Evolutionary conservation across 257 asterid genomes (phyloP).

Genomic region (Nicotiana benthamiana): DNA sequence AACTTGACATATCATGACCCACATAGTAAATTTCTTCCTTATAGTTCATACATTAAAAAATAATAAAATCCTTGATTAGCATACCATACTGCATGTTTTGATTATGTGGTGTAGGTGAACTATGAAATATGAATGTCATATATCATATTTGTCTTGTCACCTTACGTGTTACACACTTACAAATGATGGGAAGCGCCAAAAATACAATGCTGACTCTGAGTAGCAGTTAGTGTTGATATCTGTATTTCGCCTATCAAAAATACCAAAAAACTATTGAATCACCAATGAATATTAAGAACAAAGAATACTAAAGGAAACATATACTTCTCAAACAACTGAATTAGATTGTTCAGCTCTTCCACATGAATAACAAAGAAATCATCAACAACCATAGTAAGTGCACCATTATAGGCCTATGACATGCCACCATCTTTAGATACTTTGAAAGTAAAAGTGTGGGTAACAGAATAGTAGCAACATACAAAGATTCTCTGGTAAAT

Average conservation of each 20-base stretch:
- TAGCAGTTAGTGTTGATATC: conserved; percentile 30
- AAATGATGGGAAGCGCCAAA: conserved; percentile 51
- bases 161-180: conserved; percentile 35
- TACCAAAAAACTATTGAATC: not conserved
- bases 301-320: not conserved
- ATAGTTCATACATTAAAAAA: too few relatives aligned
- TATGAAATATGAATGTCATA: too few relatives aligned
- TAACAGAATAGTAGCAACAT: too few relatives aligned
- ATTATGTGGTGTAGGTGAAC: too few relatives aligned
- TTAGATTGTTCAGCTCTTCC: conserved; percentile 52
- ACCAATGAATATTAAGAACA: not conserved
- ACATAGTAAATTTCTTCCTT: too few relatives aligned
- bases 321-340: conserved; percentile 25
- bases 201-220: conserved; percentile 44
- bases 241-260: conserved; percentile 50
- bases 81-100: too few relatives aligned
- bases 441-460: too few relatives aligned
- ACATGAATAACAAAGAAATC: conserved; percentile 38
- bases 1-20: too few relatives aligned
- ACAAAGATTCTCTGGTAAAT: too few relatives aligned
- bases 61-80: too few relatives aligned
- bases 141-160: conserved; percentile 36
- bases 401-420: conserved; percentile 77
- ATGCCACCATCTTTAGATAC: conserved; percentile 39
- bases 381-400: conserved; percentile 73